A percentile compares a stretch with the other conserved stretches of the same genome.
Conservation (phyloP, 2,329 filamentous ascomycete genomes). For the Aspergillus pseudoviridinutans region DNA sequence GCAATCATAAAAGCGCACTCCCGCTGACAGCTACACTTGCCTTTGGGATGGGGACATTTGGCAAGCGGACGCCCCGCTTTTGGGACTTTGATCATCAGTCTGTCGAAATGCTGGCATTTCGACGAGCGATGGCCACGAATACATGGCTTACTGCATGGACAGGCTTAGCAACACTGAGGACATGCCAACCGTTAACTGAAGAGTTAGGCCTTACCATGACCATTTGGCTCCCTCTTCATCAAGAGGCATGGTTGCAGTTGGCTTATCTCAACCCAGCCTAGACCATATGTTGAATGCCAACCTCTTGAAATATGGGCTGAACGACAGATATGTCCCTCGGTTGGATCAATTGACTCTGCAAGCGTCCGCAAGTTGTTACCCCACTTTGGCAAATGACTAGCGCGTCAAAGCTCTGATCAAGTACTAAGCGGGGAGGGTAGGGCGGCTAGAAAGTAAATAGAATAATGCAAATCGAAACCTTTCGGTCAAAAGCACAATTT, state of each 20-base stretch:
- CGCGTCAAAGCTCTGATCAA: background rate
- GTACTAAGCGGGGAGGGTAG: background rate
- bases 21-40: constrained; percentile 40
- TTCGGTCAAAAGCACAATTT: background rate
- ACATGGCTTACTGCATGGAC: constrained; percentile 40
- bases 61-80: constrained; percentile 47
- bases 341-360: background rate
- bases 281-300: background rate
- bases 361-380: background rate
- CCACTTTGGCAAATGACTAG: background rate
- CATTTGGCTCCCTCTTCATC: constrained; percentile 44
- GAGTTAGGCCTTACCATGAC: constrained; percentile 37
- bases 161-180: background rate
- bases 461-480: background rate
- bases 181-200: background rate
- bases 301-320: background rate
- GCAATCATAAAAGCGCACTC: constrained; percentile 43
- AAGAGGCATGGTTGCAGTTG: constrained; percentile 34
- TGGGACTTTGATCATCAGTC: constrained; percentile 48
- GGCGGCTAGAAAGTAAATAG: background rate
- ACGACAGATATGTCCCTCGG: background rate
- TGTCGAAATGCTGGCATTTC: constrained; percentile 47
- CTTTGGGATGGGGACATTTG: constrained; percentile 45
- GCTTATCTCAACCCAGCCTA: background rate
- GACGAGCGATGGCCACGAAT: constrained; percentile 48